These are phyloP conservation scores for Penstemon newberryi DNA, from an alignment of 257 asterid species.

Conservation along the genomic window DNA sequence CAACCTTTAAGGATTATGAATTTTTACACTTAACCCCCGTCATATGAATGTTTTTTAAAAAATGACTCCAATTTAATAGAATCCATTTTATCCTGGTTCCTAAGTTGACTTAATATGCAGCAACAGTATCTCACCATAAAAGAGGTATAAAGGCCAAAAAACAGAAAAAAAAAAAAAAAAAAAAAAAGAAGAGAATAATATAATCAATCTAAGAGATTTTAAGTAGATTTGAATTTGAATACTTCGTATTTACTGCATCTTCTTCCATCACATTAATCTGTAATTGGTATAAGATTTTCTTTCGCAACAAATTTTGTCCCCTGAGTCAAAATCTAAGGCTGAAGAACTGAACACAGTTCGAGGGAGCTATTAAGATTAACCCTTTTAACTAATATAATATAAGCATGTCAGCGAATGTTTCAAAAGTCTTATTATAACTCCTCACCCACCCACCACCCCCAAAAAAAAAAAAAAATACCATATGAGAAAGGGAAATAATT, in stretches of 20 bases:
- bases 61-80: no score
- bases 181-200: neutral
- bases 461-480: neutral
- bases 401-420: slow-evolving; percentile 1
- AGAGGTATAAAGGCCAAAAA: no score
- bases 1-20: neutral
- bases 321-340: slow-evolving; percentile 6
- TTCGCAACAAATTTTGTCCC: slow-evolving; percentile 14
- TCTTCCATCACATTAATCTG: slow-evolving; percentile 16
- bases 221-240: slow-evolving; percentile 8
- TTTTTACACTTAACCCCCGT: slow-evolving; percentile 5
- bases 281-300: neutral
- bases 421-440: neutral
- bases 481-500: neutral
- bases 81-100: neutral
- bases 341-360: slow-evolving; percentile 17
- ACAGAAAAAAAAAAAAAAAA: neutral
- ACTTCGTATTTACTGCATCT: slow-evolving; percentile 14
- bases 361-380: neutral
- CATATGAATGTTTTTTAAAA: neutral
- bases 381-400: slow-evolving; percentile 14
- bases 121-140: no score
- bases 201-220: neutral
- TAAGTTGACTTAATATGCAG: slow-evolving; percentile 12
- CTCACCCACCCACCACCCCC: slow-evolving; percentile 7